phyloP scores from a whole-genome alignment of 495 filamentous ascomycete genomes.

The Hypoxylon intermedium region DNA sequence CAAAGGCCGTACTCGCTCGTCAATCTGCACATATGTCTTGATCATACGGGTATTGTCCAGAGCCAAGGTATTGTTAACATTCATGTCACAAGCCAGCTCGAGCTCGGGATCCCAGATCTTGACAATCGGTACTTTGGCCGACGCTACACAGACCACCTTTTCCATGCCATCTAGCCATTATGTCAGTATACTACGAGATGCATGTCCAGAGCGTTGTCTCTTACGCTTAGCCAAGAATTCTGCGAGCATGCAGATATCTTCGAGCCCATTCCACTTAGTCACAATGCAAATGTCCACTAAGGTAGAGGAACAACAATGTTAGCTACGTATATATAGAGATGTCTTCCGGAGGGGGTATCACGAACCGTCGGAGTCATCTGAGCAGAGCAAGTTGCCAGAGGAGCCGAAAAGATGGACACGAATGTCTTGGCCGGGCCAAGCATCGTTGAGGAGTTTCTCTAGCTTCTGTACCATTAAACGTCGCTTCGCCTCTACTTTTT shows the following conservation, averaged over 20 bases:
- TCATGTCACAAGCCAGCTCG: constrained; percentile 93
- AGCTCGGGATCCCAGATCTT: constrained; percentile 99
- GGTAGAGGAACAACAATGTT: constrained; percentile 24
- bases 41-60: constrained; percentile 98
- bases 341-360: no score
- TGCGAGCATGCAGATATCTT: constrained; percentile 86
- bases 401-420: constrained; percentile 94
- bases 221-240: constrained; percentile 82
- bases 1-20: constrained; percentile 85
- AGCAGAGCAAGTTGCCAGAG: constrained; percentile 92
- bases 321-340: constrained; percentile 12
- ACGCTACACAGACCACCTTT: constrained; percentile 88
- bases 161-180: constrained; percentile 83
- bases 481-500: constrained; percentile 77
- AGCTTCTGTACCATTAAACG: constrained; percentile 81
- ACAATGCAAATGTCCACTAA: constrained; percentile 97
- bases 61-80: constrained; percentile 94
- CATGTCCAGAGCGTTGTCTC: constrained; percentile 38
- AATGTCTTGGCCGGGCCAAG: constrained; percentile 92
- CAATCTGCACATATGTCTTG: constrained; percentile 93
- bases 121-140: constrained; percentile 96
- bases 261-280: constrained; percentile 80
- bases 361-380: constrained; percentile 94
- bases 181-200: constrained; percentile 24
- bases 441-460: constrained; percentile 81